Base-by-base conservation (phyloP, 2,329 filamentous ascomycete genomes). In the Camillea tinctor region DNA sequence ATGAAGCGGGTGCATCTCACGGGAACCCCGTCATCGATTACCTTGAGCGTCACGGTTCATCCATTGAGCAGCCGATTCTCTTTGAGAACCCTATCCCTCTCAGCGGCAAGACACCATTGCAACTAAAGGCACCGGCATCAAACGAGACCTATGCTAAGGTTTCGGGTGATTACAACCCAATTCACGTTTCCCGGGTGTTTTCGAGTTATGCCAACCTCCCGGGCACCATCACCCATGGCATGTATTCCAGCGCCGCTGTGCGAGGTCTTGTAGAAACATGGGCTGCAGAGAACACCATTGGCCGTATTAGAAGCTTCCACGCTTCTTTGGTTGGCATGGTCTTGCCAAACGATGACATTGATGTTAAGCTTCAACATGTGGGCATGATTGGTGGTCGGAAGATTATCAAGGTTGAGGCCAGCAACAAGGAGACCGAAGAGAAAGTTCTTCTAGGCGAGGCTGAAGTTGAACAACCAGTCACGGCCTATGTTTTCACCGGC, bases 291-390 rank as follows among this genome's bases (percentile, higher is more conserved):
- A 99, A 99, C 83, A 95, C 99, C 74, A 89, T 98, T 70, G 94
- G 95, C 51, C 94, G 95, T 70, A 94, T 99, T 56, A 89, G 95
- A 72, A 97, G 94, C 79, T 99, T 97, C 86, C 93, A 97, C 72
- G 95, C 93, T 64, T 94, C 90, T 21, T 85, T 99, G 54, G 93
- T 97, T n/a, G 95, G 95, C 66, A 99, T 99, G 95, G 96, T 99
- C 11, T 83, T 99, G 62, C 95, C 95, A 57, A 96, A 98, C 69
- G 96, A 99, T 73, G 90, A 94, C 64, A 90, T 99, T 64, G 87
- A 96, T 66, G 94, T 99, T 71, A 96, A 93, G 79, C 85, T 99
- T 56, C 92, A 97, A 80, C 95, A 99, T 73, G 89, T 96, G 30
- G 95, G 94, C 72, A 99, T 99, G 95, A 91, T 99, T 62, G 89